Evolutionary conservation across 2,329 filamentous ascomycete genomes (phyloP), one percentile per base, ranked within the genome.

Genomic region (Coniochaeta sp.): DNA sequence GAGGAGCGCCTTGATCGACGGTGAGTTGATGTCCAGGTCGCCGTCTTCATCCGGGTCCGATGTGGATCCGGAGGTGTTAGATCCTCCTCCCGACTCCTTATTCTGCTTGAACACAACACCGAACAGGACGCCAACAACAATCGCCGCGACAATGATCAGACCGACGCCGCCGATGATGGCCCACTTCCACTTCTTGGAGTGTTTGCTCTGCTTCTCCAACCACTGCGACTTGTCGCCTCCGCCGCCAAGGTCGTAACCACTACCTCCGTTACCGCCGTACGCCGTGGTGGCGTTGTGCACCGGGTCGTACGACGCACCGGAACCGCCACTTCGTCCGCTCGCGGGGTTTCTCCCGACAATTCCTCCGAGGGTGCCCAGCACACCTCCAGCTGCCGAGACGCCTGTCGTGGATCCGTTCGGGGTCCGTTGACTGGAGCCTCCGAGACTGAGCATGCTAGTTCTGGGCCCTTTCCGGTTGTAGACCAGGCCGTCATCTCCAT

Each of bases 401-500:
- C 67, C 73, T 1, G 69, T 75, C 30, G 65, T 74, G 7, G 68
- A 78, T 6, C 71, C 70, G 48, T 72, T 71, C 24, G 68, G 71
- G 51, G 63, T 65, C 8, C 66, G 59, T 57, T 67, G 61, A 52
- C 65, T 65, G 20, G 75, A 72, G 33, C 73, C 71, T 8, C 76
- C 75, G 3, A 82, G 68, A 53, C 79, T 82, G 31, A 86, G 67
- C 65, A 85, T 78, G 31, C 86, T 83, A 57, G 74, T 78, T 54
- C 79, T 76, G 65, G 75, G 72, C 0, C 57, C 57, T 27, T 60
- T 65, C 68, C 61, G 69, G 49, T 67, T 70, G 59, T 79, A 84
- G 4, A 79, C 76, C 49, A 94, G 77, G 1, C 87, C 90, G 64
- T 95, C 91, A 61, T 96, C 91, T 26, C 89, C 90, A 63, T 96